Percentiles rank a stretch among this genome's conserved stretches.
phyloP scores from a whole-genome alignment of 768 basidiomycete species.

The Gelatoporia subvermispora region DNA sequence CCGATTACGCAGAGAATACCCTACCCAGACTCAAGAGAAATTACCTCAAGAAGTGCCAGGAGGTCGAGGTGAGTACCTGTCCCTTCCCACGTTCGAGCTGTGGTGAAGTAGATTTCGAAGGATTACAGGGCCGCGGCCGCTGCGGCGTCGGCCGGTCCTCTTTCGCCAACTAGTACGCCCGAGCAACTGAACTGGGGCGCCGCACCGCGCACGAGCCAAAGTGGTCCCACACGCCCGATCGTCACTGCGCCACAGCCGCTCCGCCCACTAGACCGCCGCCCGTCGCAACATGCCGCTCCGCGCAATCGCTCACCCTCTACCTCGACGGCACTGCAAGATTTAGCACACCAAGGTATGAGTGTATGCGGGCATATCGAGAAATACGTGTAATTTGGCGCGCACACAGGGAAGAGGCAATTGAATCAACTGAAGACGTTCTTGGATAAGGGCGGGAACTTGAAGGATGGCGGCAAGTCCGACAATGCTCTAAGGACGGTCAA shows the following conservation, averaged over 20 bases:
- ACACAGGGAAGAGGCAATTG: slow-evolving; percentile 74
- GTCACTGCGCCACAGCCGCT: slow-evolving; percentile 73
- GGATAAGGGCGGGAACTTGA: slow-evolving; percentile 66
- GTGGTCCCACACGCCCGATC: slow-evolving; percentile 41
- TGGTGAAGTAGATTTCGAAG: slow-evolving; percentile 29
- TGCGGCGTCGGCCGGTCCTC: slow-evolving; percentile 30
- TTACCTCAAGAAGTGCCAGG: slow-evolving; percentile 82
- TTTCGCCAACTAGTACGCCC: slow-evolving; percentile 23
- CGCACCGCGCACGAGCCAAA: slow-evolving; percentile 42
- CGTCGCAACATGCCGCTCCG: slow-evolving; percentile 43
- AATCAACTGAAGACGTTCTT: slow-evolving; percentile 84
- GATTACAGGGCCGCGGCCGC: slow-evolving; percentile 59
- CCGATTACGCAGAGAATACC: slow-evolving; percentile 74
- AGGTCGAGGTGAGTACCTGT: slow-evolving; percentile 63
- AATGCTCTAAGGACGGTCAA: slow-evolving; percentile 73
- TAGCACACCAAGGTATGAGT: slow-evolving; percentile 72
- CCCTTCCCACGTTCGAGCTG: neutral
- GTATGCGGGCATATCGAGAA: neutral
- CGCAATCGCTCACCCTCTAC: slow-evolving; percentile 69
- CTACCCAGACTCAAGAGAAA: slow-evolving; percentile 75
- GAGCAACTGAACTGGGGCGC: slow-evolving; percentile 27
- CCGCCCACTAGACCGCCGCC: slow-evolving; percentile 68
- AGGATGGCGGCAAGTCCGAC: slow-evolving; percentile 57
- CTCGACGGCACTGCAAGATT: slow-evolving; percentile 79
- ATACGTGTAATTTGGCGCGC: neutral